Evolutionary conservation across 2,329 filamentous ascomycete genomes (phyloP), one percentile per base, ranked within the genome.

Genomic region (Didymellaceae sp.): DNA sequence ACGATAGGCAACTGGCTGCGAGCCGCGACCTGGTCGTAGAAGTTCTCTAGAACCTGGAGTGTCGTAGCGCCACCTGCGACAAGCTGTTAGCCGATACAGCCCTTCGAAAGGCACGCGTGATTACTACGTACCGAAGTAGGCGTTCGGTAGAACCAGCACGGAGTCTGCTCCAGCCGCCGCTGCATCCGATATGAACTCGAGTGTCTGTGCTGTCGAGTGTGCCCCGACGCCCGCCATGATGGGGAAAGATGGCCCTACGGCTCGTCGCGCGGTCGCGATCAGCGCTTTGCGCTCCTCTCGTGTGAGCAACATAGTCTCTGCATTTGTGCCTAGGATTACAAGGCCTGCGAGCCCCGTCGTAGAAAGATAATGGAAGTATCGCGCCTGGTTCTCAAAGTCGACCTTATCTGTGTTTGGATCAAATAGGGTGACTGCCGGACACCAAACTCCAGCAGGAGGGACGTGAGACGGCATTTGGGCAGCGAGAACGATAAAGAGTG

Each of bases 1-100:
- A 89, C 69, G n/a, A 89, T 75, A 0, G 86, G 86, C 2, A 89
- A 66, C 0, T 82, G 79, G 18, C 80, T 83, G 1, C 77, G 77
- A 39, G 78, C 75, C 4, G 86, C 86, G 6, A 86, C 66, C 25
- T 73, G 62, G 39, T 64, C 63, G 58, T 71, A 77, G 57, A 77
- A 77, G 46, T 58, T 63, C 55, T 71, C 64, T n/a, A 77, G 59
- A n/a, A 77, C 74, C 14, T 55, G 52, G 21, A 64, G 54, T 3
- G 73, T 76, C 5, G 74, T 76, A 6, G 71, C 70, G 38, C 31
- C 31, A 14, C 44, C 35, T 41, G 31, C 20, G 6, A 17, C 8
- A 20, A 14, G 4, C 6, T 2, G 11, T 41, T 35, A 41, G 45
- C 24, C 28, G 34, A 37, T 14, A n/a, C 17, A 3, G 24, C 20